Base-by-base conservation (phyloP, 495 filamentous ascomycete species). In the Hypoxylon rickii region DNA sequence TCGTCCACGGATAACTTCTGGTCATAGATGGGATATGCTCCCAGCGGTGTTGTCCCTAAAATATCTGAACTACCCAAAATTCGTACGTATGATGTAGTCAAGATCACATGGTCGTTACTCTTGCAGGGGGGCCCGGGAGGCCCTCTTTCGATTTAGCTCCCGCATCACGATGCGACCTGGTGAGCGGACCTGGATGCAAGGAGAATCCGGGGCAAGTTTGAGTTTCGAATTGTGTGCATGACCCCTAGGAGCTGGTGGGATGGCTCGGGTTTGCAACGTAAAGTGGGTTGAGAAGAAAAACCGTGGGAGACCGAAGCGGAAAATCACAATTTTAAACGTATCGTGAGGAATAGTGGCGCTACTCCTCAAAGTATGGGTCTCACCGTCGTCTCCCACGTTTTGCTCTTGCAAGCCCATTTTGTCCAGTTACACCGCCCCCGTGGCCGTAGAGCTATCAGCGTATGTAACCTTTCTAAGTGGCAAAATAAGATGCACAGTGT, bases 311-410 rank as follows among this genome's bases (percentile, higher is more conserved):
- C n/a, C 0, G 40, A 52, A 52, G 44, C 39, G 33, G 45, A 39
- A 56, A 44, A 38, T 39, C 20, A 29, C 41, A 41, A 45, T 58
- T 58, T 58, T 6, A 7, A 34, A 17, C 22, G 29, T 11, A 59
- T 59, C 56, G 56, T 53, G 43, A 53, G 43, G 42, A 20, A 59
- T 47, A 45, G 33, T 58, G 40, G 50, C 55, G 55, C 32, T 26
- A 34, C 33, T 32, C 22, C 36, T 43, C 36, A 31, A 32, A 39
- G 22, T 44, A 44, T 53, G 32, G 31, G 31, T 44, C 38, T n/a
- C n/a, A n/a, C n/a, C n/a, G n/a, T n/a, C n/a, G n/a, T n/a, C n/a
- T 44, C 19, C 5, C 41, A 18, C 31, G 22, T 33, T 8, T 34
- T 12, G 22, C 10, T 44, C 38, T 48, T 39, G n/a, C n/a, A n/a